These are phyloP conservation scores for Huntiella bhutanensis DNA, from an alignment of 2,329 filamentous ascomycete species.

Conservation along the genomic window DNA sequence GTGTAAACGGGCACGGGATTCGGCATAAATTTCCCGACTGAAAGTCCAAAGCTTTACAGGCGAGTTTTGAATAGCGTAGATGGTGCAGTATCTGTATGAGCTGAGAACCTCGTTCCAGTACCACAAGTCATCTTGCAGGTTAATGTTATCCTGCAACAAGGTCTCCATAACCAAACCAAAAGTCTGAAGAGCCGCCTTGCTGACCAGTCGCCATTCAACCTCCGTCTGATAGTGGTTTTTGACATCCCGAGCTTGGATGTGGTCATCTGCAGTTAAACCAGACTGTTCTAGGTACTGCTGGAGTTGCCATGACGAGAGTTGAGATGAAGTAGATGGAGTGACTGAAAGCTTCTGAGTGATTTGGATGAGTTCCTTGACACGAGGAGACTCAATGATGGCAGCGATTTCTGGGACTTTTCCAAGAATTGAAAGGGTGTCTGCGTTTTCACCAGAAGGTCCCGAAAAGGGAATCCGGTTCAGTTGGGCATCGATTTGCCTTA, in stretches of 20 bases:
- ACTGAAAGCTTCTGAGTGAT: conserved; percentile 55
- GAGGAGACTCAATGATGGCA: conserved; percentile 28
- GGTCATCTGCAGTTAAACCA: conserved; percentile 28
- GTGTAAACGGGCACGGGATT: conserved; percentile 32
- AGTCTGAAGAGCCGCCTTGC: conserved; percentile 80
- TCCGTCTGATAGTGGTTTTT: conserved; percentile 48
- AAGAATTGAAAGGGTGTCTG: conserved; percentile 14
- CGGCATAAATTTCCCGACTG: conserved; percentile 48
- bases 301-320: conserved; percentile 43
- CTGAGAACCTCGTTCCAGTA: conserved; percentile 86
- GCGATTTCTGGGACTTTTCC: conserved; percentile 21
- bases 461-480: conserved; percentile 40
- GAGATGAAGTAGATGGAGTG: conserved; percentile 41
- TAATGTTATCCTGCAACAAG: conserved; percentile 65
- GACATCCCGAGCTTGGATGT: conserved; percentile 2
- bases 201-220: conserved; percentile 75
- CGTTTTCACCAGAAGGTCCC: conserved; percentile 14
- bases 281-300: conserved; percentile 42
- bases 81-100: conserved; percentile 56
- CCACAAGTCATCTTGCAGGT: conserved; percentile 71
- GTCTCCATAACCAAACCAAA: conserved; percentile 65
- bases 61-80: conserved; percentile 76
- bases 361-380: conserved; percentile 42
- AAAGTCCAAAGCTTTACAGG: conserved; percentile 58
- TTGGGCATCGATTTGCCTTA: conserved; percentile 44